Percentiles rank a stretch among this genome's conserved stretches.
Conservation (phyloP, 495 filamentous ascomycete genomes). For the Aspergillus funiculosus region DNA sequence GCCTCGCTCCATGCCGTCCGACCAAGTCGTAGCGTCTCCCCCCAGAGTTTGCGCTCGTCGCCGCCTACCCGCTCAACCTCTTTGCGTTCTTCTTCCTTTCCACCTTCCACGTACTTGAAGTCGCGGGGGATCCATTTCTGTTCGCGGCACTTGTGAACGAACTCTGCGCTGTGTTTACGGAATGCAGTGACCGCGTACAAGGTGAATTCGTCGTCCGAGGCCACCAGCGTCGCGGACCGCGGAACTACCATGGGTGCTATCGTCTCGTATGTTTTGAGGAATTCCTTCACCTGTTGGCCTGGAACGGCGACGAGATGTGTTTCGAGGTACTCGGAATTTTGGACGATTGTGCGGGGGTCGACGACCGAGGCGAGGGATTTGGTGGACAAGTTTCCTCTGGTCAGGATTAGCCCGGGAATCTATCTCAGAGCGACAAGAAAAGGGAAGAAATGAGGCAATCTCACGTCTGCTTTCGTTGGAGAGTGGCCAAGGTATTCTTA, state of each 20-base stretch:
- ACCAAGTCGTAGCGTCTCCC: conserved; percentile 79
- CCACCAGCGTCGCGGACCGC: conserved; percentile 69
- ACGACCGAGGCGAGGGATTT: conserved; percentile 88
- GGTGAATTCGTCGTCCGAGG: conserved; percentile 78
- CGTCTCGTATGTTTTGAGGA: conserved; percentile 82
- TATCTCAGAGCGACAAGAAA: too few relatives aligned
- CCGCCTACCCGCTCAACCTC: conserved; percentile 73
- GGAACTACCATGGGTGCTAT: conserved; percentile 82
- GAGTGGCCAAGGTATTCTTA: conserved; percentile 70
- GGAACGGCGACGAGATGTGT: conserved; percentile 91
- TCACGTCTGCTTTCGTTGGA: conserved; percentile 84
- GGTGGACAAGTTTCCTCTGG: conserved; percentile 86
- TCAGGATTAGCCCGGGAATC: conserved; percentile 15
- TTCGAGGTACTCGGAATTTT: conserved; percentile 92
- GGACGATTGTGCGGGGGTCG: conserved; percentile 68
- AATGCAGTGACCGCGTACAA: conserved; percentile 87
- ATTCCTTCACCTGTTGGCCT: conserved; percentile 70
- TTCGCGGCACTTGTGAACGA: conserved; percentile 82
- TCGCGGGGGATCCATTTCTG: conserved; percentile 91
- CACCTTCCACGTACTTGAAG: conserved; percentile 86
- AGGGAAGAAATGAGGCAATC: conserved; percentile 15
- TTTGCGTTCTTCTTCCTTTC: conserved; percentile 75
- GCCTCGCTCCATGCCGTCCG: conserved; percentile 87
- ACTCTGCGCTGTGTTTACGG: conserved; percentile 82
- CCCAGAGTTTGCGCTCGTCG: conserved; percentile 82